Base-by-base conservation (phyloP, 78 protist species). In the Dictyostelium capitatum region DNA sequence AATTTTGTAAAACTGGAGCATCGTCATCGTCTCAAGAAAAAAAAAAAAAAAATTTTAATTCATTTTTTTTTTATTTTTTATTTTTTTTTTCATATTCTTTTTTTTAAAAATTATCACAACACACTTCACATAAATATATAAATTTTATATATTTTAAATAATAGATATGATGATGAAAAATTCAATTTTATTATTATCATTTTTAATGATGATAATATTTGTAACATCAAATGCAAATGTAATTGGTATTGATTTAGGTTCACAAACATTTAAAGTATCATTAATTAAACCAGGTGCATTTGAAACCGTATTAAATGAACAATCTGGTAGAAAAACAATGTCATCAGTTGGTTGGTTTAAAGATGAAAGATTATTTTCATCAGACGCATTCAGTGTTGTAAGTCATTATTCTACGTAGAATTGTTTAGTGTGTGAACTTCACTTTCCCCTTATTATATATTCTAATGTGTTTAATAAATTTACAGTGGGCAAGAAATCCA, bases 161-260 rank as follows among this genome's bases (percentile, higher is more conserved):
- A 59, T 7, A 23, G 30, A 59, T 0, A 70, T 14, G 20, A 70
- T 70, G 78, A 43, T 37, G 11, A 70, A 37, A 41, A 70, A 62
- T 62, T 23, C 25, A 10, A 62, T n/a, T 9, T 11, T 62, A 62
- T 70, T 30, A 32, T 70, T 30, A 23, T 70, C 47, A 70, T 70
- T 30, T 15, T 70, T 41, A 37, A 23, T 65, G 20, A 46, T 65
- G 3, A n/a, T 43, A 46, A 23, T 65, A 6, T 62, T 80, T 46
- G n/a, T 19, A 23, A 64, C 73, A 64, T 32, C 53, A 25, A 67
- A 80, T 25, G 41, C 65, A 23, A 56, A 20, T 30, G 96, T 95
- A 12, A 90, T 97, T 54, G 98, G 98, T 46, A 95, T 97, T 11
- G 98, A 97, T 54, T 14, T 95, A 6, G 98, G 98, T n/a, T 50